Evolutionary conservation across 2,329 filamentous ascomycete species (phyloP).

Genomic region (Ilyonectria sp.): DNA sequence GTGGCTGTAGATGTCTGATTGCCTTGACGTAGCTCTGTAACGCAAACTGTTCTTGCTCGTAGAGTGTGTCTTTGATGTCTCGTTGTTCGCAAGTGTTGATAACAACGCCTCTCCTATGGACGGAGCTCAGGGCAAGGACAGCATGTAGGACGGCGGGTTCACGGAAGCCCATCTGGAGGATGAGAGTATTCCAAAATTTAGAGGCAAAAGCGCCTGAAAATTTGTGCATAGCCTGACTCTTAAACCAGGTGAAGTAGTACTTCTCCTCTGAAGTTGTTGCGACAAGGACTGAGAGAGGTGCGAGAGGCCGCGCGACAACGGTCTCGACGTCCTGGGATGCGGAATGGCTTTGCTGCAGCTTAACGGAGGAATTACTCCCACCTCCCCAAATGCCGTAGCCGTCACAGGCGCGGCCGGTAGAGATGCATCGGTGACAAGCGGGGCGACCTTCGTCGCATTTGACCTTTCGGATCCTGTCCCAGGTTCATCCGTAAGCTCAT

Average conservation of each 20-base stretch:
- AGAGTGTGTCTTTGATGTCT: neutral
- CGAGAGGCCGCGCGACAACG: constrained; percentile 11
- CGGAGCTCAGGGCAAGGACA: constrained; percentile 55
- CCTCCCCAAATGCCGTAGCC: constrained; percentile 51
- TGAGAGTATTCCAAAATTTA: constrained; percentile 55
- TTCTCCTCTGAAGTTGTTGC: constrained; percentile 35
- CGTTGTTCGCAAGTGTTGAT: neutral
- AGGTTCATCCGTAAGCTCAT: neutral
- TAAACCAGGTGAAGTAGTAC: constrained; percentile 50
- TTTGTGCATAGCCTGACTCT: constrained; percentile 54
- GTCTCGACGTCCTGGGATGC: no score
- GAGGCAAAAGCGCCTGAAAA: constrained; percentile 55
- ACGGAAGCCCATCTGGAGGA: constrained; percentile 54
- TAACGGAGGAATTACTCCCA: constrained; percentile 5
- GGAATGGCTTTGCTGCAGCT: neutral
- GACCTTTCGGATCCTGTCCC: constrained; percentile 46
- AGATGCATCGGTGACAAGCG: constrained; percentile 46
- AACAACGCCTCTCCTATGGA: constrained; percentile 45
- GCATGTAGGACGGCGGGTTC: constrained; percentile 60
- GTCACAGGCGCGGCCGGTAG: constrained; percentile 45
- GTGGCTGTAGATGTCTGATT: constrained; percentile 54
- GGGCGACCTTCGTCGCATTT: constrained; percentile 53
- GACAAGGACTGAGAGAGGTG: constrained; percentile 9
- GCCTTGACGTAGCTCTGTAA: constrained; percentile 56
- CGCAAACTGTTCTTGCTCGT: constrained; percentile 37